Conservation (phyloP, 2,329 filamentous ascomycete species). For the Colletotrichum godetiae region DNA sequence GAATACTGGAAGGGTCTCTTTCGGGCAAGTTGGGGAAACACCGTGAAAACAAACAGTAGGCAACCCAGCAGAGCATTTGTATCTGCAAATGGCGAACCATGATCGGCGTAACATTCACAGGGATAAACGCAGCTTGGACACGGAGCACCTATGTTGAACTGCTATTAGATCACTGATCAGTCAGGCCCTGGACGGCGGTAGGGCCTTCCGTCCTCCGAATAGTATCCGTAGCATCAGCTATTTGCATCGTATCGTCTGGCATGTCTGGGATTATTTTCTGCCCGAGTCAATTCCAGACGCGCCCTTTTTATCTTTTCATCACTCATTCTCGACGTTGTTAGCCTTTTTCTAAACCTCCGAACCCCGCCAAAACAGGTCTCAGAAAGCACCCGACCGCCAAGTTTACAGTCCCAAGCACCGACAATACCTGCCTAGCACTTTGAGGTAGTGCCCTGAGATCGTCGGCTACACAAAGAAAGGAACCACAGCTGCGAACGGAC, state of each 20-base stretch:
- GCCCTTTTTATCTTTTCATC: no score
- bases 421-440: neutral
- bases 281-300: no score
- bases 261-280: no score
- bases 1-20: neutral
- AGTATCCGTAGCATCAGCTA: no score
- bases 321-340: neutral
- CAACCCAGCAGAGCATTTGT: neutral
- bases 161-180: neutral
- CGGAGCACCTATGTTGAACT: conserved; percentile 15
- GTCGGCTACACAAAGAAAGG: neutral
- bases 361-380: neutral
- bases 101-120: neutral
- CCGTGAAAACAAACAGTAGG: neutral
- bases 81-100: neutral
- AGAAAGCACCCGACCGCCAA: neutral
- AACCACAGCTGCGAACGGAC: neutral
- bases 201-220: neutral
- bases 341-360: neutral
- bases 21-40: neutral
- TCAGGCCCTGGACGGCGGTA: neutral
- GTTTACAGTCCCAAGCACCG: neutral
- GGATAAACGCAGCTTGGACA: conserved; percentile 9
- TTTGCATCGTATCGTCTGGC: no score
- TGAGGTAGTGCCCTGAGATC: neutral